Evolutionary conservation across 257 asterid species (phyloP), one percentile per base, ranked within the genome.

Genomic region (Nicotiana tabacum): DNA sequence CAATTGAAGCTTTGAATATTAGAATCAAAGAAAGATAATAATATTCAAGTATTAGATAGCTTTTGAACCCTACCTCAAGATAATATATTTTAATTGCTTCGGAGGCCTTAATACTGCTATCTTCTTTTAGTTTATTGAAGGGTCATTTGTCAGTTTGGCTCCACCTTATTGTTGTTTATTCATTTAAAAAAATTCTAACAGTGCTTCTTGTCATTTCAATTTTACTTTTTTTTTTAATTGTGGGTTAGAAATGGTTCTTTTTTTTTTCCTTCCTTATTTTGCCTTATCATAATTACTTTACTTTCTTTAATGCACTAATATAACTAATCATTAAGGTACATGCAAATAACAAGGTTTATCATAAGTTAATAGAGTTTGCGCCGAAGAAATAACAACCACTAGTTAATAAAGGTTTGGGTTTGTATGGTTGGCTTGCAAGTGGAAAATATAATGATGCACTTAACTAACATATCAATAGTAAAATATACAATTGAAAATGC

Each of bases 101-200:
- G 77, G 81, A 33, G 66, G 86, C 82, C 87, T 80, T 88, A 88
- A 39, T 80, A n/a, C 11, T 61, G 58, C 27, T 82, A 53, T 78
- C 81, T 74, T 78, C 43, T 77, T 84, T 74, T 48, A 87, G 70
- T 83, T 85, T 32, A 85, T 85, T 87, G 88, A 87, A 89, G 84
- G 90, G 91, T 83, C 91, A 85, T 86, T 89, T 91, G 82, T 84
- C 53, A 66, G 85, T 82, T 87, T 66, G 88, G 91, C 65, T 88
- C 90, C 92, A 89, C 90, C 74, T 78, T 82, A 43, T 35, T 80
- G 82, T 81, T 84, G 86, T 87, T 83, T 77, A 57, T 46, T 11
- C 46, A 48, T 70, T 81, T 55, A 57, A 78, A 61, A 76, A 77
- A 82, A 18, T 51, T 18, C 79, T 74, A 48, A 74, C 79, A 48